A percentile compares a stretch with the other conserved stretches of the same genome.
These are phyloP conservation scores for Podaxis sp. DNA, from an alignment of 768 basidiomycete genomes.

Conservation along the genomic window DNA sequence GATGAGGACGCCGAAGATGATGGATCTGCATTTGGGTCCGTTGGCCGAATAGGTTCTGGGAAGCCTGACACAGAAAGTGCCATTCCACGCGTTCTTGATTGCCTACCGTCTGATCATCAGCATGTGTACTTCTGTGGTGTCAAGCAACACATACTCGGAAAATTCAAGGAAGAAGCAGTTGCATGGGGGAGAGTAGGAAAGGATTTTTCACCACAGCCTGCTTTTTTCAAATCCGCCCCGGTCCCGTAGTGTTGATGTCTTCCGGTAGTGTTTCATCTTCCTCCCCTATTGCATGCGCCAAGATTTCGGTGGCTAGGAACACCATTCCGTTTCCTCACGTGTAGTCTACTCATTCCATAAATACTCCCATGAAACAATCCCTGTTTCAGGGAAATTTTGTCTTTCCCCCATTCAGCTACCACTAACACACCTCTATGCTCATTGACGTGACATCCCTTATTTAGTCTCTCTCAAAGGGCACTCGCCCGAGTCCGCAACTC, in stretches of 20 bases:
- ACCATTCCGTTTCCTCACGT: neutral
- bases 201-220: neutral
- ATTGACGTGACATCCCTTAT: neutral
- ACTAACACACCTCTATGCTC: neutral
- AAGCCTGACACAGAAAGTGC: slow-evolving; percentile 9
- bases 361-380: slow-evolving; percentile 5
- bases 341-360: slow-evolving; percentile 1
- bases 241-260: neutral
- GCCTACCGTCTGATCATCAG: neutral
- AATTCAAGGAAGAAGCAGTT: neutral
- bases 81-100: slow-evolving; percentile 1
- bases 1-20: neutral
- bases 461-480: neutral
- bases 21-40: neutral
- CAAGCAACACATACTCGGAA: neutral
- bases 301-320: neutral
- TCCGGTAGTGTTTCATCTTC: slow-evolving; percentile 6
- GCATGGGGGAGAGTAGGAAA: neutral
- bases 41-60: neutral
- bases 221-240: neutral
- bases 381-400: neutral
- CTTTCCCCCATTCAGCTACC: neutral
- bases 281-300: neutral
- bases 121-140: neutral
- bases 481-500: neutral